These are phyloP conservation scores for Leptographium procerum DNA, from an alignment of 2,329 filamentous ascomycete species.

Conservation along the genomic window DNA sequence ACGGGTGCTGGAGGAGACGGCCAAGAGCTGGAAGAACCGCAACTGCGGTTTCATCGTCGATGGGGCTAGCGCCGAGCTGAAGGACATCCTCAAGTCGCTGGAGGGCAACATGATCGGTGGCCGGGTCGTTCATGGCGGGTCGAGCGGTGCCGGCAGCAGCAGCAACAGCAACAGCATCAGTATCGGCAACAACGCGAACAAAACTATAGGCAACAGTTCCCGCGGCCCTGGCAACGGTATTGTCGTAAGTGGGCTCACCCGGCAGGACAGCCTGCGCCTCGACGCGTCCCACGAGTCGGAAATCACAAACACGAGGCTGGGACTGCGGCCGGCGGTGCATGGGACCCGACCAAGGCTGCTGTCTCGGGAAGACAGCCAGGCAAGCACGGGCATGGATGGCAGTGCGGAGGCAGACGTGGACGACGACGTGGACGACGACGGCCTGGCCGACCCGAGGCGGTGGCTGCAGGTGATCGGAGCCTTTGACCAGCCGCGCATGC, in stretches of 20 bases:
- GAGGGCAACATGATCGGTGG: slow-evolving; percentile 89
- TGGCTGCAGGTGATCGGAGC: slow-evolving; percentile 80
- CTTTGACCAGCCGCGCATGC: slow-evolving; percentile 70
- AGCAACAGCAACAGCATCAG: background rate
- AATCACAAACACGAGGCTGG: slow-evolving; percentile 41
- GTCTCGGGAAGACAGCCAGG: slow-evolving; percentile 48
- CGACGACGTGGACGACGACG: slow-evolving; percentile 42
- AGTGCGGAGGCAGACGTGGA: slow-evolving; percentile 35
- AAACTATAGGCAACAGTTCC: background rate
- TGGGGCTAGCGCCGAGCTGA: slow-evolving; percentile 63
- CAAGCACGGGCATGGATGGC: slow-evolving; percentile 52
- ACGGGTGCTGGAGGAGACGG: slow-evolving; percentile 81
- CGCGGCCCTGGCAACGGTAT: no score
- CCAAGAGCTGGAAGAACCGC: slow-evolving; percentile 81
- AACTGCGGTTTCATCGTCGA: slow-evolving; percentile 88
- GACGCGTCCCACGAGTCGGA: slow-evolving; percentile 41
- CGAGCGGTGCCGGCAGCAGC: slow-evolving; percentile 24
- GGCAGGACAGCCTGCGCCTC: slow-evolving; percentile 55
- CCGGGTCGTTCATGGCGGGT: slow-evolving; percentile 37
- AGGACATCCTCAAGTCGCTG: slow-evolving; percentile 69
- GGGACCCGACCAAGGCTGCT: slow-evolving; percentile 19
- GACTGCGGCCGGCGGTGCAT: slow-evolving; percentile 30
- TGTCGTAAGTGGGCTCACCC: slow-evolving; percentile 28
- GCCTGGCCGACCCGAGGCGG: slow-evolving; percentile 56
- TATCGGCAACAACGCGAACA: background rate